Evolutionary conservation across 257 asterid genomes (phyloP).

Genomic region (Plantago elongata): DNA sequence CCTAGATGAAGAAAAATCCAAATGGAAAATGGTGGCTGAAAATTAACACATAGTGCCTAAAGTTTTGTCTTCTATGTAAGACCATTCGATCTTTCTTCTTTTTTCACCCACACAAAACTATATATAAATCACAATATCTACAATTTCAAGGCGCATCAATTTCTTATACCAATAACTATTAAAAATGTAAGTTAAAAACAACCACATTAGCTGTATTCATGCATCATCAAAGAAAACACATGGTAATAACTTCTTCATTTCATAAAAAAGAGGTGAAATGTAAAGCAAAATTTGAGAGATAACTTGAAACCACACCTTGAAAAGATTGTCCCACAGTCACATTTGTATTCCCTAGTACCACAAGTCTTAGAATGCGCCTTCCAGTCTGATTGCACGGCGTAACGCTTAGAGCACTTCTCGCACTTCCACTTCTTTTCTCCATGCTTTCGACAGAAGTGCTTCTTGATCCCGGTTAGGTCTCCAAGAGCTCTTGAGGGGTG

Average conservation of each 20-base stretch:
- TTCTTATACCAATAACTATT: too few relatives aligned
- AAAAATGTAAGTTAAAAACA: too few relatives aligned
- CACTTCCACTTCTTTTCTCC: conserved; percentile 99
- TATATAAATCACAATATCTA: too few relatives aligned
- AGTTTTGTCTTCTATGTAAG: background rate
- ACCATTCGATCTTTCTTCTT: background rate
- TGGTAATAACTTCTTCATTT: too few relatives aligned
- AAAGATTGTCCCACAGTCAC: conserved; percentile 86
- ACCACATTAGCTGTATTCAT: too few relatives aligned
- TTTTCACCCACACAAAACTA: background rate
- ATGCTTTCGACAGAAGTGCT: conserved; percentile 84
- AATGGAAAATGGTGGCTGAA: background rate
- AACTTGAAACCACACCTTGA: conserved; percentile 43
- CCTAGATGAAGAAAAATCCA: background rate
- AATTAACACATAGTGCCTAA: conserved; percentile 1
- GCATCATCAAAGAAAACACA: too few relatives aligned
- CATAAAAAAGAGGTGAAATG: too few relatives aligned
- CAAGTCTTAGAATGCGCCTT: conserved; percentile 93
- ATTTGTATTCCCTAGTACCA: conserved; percentile 87
- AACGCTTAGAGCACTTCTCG: conserved; percentile 75
- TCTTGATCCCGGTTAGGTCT: conserved; percentile 86
- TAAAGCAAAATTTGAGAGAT: background rate
- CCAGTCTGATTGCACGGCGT: conserved; percentile 91
- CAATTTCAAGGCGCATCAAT: too few relatives aligned
- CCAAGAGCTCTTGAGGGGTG: conserved; percentile 88